These are phyloP conservation scores for Holtermannia corniformis DNA, from an alignment of 768 basidiomycete genomes.

Conservation along the genomic window DNA sequence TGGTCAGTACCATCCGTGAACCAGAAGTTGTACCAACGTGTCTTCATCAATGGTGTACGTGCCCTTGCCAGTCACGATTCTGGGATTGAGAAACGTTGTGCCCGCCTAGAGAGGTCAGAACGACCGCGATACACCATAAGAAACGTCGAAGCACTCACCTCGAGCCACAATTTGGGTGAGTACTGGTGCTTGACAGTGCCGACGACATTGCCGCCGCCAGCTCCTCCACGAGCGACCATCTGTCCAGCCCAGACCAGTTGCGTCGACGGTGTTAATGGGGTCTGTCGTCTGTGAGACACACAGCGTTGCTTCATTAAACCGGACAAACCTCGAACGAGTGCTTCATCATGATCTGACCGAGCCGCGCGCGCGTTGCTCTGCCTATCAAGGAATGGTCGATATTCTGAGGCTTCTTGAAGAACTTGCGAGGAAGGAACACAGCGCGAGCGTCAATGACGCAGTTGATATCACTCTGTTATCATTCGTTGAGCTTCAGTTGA, in stretches of 20 bases:
- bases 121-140: neutral
- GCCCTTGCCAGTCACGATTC: constrained; percentile 27
- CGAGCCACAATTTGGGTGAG: constrained; percentile 52
- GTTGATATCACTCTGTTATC: constrained; percentile 21
- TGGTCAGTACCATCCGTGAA: neutral
- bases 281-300: constrained; percentile 28
- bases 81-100: constrained; percentile 26
- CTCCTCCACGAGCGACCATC: constrained; percentile 35
- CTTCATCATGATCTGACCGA: constrained; percentile 38
- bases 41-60: constrained; percentile 35
- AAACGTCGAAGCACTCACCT: constrained; percentile 31
- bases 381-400: constrained; percentile 23
- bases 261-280: constrained; percentile 33
- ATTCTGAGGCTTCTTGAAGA: constrained; percentile 23
- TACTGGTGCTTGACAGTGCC: constrained; percentile 70
- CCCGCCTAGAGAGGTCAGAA: constrained; percentile 8
- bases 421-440: constrained; percentile 25
- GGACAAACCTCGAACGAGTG: constrained; percentile 36
- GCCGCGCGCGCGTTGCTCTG: constrained; percentile 19
- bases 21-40: constrained; percentile 14
- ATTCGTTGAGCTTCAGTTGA: neutral
- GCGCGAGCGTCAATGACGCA: constrained; percentile 36
- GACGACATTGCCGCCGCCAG: constrained; percentile 47
- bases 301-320: neutral
- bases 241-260: constrained; percentile 37